phyloP scores from a whole-genome alignment of 257 asterid genomes.

The Jaltomata sinuosa region DNA sequence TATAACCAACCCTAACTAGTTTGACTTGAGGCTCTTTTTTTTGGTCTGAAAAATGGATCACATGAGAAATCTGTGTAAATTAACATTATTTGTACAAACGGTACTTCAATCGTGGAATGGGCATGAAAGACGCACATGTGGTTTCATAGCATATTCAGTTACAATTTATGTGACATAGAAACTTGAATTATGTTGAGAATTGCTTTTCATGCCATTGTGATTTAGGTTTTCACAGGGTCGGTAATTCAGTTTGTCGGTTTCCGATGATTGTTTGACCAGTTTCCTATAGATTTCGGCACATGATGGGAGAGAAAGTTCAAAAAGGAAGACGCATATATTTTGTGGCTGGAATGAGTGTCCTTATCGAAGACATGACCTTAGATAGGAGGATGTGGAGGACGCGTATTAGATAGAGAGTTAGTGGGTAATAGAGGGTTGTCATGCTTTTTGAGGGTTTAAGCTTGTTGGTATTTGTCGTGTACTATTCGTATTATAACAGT shows the following conservation, averaged over 20 bases:
- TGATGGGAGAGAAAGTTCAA: not conserved
- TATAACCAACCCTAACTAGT: not conserved
- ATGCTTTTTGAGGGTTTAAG: too few species aligned
- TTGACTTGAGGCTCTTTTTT: not conserved
- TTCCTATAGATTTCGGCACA: not conserved
- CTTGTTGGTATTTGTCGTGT: too few species aligned
- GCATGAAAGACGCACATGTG: not conserved
- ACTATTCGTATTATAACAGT: too few species aligned
- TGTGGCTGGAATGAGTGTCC: not conserved
- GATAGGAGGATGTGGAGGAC: too few species aligned
- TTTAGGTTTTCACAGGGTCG: not conserved
- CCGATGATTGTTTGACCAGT: not conserved
- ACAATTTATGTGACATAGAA: not conserved
- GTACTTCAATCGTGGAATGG: not conserved
- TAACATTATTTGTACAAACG: not conserved
- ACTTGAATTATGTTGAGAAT: not conserved
- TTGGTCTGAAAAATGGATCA: not conserved
- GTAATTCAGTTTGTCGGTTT: slow-evolving; percentile 5
- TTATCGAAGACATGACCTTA: too few species aligned
- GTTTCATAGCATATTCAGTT: not conserved
- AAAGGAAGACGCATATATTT: not conserved
- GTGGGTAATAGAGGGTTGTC: too few species aligned
- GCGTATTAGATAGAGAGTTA: too few species aligned
- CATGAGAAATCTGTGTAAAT: not conserved
- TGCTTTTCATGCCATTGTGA: not conserved